Percentiles rank a stretch among this genome's conserved stretches.
Evolutionary conservation across 495 filamentous ascomycete genomes (phyloP).

Genomic region (Penicillium silybi): DNA sequence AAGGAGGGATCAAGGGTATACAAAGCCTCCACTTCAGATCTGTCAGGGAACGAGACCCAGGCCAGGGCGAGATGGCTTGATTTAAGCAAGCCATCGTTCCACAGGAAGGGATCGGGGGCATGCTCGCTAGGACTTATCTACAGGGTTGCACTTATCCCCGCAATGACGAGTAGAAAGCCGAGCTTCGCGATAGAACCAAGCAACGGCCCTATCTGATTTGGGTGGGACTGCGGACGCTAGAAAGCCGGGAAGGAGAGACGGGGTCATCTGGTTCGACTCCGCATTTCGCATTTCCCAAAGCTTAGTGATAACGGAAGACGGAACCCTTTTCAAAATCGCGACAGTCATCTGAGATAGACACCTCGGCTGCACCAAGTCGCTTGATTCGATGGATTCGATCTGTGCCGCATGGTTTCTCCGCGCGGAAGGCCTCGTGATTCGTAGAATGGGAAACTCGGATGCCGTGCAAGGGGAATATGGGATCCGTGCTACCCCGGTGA

Average conservation of each 20-base stretch:
- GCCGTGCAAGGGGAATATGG: slow-evolving; percentile 4
- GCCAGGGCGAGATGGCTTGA: background rate
- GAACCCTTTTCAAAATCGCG: background rate
- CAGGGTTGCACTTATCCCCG: slow-evolving; percentile 2
- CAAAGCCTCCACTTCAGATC: background rate
- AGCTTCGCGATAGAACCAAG: background rate
- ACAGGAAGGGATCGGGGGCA: background rate
- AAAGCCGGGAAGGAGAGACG: background rate
- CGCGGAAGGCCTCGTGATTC: slow-evolving; percentile 16
- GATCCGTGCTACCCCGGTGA: slow-evolving; percentile 13
- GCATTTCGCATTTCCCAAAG: too few relatives aligned
- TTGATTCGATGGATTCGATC: slow-evolving; percentile 3
- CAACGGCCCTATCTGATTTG: slow-evolving; percentile 1
- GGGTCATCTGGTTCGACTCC: background rate
- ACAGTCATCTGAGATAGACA: background rate
- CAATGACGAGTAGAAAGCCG: slow-evolving; percentile 2
- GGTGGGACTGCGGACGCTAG: slow-evolving; percentile 6
- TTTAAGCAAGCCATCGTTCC: background rate
- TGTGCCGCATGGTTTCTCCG: slow-evolving; percentile 11
- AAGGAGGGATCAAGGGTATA: background rate
- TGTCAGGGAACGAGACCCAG: background rate
- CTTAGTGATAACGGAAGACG: background rate
- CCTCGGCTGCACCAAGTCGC: background rate
- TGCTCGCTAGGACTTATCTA: slow-evolving; percentile 15
- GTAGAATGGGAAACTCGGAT: slow-evolving; percentile 2